phyloP scores from a whole-genome alignment of 441 rosid genomes.

The Erysimum pusillum region DNA sequence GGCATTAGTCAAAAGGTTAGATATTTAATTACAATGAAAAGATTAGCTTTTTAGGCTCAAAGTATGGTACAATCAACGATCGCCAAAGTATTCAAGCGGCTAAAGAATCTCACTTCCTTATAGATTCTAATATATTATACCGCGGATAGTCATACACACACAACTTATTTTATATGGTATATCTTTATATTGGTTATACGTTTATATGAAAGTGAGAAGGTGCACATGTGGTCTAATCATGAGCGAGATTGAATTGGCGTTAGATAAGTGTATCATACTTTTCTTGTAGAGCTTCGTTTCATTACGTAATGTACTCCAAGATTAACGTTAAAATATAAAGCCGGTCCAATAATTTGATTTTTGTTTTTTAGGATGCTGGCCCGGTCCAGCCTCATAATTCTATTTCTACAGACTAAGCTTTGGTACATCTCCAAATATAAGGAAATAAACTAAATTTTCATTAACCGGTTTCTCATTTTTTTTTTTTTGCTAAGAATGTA shows the following conservation, averaged over 20 bases:
- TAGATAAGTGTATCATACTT: constrained; percentile 11
- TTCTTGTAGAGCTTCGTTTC: constrained; percentile 31
- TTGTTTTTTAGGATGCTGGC: neutral
- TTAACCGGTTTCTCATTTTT: constrained; percentile 14
- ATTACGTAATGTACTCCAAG: constrained; percentile 22
- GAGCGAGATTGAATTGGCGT: constrained; percentile 30
- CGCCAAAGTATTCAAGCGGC: constrained; percentile 44
- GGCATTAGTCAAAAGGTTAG: constrained; percentile 61
- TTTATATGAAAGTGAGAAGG: constrained; percentile 37
- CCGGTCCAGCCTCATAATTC: constrained; percentile 4
- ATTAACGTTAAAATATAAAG: neutral
- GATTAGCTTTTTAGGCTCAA: constrained; percentile 50
- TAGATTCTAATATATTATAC: constrained; percentile 46
- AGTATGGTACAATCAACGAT: constrained; percentile 39
- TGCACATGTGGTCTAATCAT: constrained; percentile 44
- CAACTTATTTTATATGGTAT: constrained; percentile 28
- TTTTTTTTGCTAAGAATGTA: too few relatives aligned
- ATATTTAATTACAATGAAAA: constrained; percentile 43
- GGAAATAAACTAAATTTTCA: neutral
- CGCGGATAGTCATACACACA: constrained; percentile 30
- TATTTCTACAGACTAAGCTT: neutral
- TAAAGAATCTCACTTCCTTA: constrained; percentile 38
- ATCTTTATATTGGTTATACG: constrained; percentile 22
- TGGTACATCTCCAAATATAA: neutral
- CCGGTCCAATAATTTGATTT: neutral